These are phyloP conservation scores for Diplogelasinospora grovesii DNA, from an alignment of 495 filamentous ascomycete genomes.

Conservation along the genomic window DNA sequence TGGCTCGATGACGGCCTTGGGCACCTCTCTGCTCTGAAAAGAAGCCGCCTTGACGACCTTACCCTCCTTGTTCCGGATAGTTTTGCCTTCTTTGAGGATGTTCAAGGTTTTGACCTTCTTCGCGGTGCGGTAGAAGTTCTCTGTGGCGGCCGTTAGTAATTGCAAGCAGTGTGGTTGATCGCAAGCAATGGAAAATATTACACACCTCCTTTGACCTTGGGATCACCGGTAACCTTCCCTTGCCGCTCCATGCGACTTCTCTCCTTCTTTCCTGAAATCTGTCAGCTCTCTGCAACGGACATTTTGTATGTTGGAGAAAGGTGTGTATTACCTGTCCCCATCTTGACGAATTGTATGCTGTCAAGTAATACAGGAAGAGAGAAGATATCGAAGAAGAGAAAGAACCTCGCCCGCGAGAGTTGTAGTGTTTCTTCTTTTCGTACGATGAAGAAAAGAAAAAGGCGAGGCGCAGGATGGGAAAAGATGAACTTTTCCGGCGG, in stretches of 20 bases:
- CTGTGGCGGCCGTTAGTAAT: no score
- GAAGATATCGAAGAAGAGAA: conserved; percentile 8
- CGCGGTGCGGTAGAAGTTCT: conserved; percentile 54
- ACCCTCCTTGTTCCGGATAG: conserved; percentile 67
- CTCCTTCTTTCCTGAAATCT: conserved; percentile 70
- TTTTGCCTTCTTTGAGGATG: conserved; percentile 74
- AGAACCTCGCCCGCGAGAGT: conserved; percentile 20
- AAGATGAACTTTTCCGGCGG: conserved; percentile 24
- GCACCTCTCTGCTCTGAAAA: conserved; percentile 66
- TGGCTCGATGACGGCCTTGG: conserved; percentile 84
- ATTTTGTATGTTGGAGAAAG: no score
- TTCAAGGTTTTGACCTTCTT: conserved; percentile 85
- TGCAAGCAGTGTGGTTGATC: no score
- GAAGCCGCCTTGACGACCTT: conserved; percentile 72
- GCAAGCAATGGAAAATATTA: no score
- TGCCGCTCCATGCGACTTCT: conserved; percentile 66
- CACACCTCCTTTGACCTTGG: conserved; percentile 85
- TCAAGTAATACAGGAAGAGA: conserved; percentile 5
- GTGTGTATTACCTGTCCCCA: conserved; percentile 66
- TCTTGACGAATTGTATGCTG: conserved; percentile 31
- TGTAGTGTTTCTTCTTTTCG: conserved; percentile 1
- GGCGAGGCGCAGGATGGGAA: conserved; percentile 11
- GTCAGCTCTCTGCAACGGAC: no score
- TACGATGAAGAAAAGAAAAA: conserved; percentile 18
- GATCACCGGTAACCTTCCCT: conserved; percentile 78